A percentile compares a stretch with the other conserved stretches of the same genome.
These are phyloP conservation scores for Pseudogymnoascus sp. DNA, from an alignment of 2,329 filamentous ascomycete genomes.

Conservation along the genomic window DNA sequence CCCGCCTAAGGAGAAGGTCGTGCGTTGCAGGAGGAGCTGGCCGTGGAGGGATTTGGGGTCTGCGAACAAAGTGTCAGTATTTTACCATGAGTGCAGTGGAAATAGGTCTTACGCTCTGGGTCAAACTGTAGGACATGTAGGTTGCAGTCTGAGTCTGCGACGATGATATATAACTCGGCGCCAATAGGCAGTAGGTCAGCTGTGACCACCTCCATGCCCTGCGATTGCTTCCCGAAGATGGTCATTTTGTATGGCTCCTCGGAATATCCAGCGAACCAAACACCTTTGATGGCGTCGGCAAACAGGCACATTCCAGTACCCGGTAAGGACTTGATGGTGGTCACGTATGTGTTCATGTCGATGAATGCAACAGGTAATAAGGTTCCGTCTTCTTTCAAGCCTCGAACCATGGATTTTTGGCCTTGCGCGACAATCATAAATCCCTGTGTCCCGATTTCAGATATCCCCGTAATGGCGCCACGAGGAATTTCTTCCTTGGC, in stretches of 20 bases:
- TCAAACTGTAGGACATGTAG: constrained; percentile 89
- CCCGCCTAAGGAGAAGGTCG: constrained; percentile 76
- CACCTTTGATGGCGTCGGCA: constrained; percentile 83
- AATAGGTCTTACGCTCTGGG: constrained; percentile 66
- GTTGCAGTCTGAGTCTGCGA: constrained; percentile 76
- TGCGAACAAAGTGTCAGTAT: constrained; percentile 31
- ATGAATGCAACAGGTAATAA: constrained; percentile 92
- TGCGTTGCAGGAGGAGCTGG: constrained; percentile 75
- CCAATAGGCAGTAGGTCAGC: constrained; percentile 86
- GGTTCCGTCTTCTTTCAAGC: constrained; percentile 89
- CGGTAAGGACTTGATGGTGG: constrained; percentile 72
- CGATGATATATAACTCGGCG: constrained; percentile 72
- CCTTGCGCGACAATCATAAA: constrained; percentile 87
- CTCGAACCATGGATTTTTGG: constrained; percentile 94
- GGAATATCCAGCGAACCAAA: constrained; percentile 94
- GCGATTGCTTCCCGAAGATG: constrained; percentile 79
- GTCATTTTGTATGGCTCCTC: constrained; percentile 96
- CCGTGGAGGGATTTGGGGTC: constrained; percentile 91
- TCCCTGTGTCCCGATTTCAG: constrained; percentile 76
- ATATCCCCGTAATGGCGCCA: constrained; percentile 81
- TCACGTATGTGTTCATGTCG: constrained; percentile 93
- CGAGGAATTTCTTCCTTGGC: constrained; percentile 86
- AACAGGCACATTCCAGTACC: constrained; percentile 80
- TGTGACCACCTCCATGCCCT: constrained; percentile 67
- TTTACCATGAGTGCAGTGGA: constrained; percentile 6